Base-by-base conservation (phyloP, 495 filamentous ascomycete genomes). In the Hyphodiscus hymeniophilus region DNA sequence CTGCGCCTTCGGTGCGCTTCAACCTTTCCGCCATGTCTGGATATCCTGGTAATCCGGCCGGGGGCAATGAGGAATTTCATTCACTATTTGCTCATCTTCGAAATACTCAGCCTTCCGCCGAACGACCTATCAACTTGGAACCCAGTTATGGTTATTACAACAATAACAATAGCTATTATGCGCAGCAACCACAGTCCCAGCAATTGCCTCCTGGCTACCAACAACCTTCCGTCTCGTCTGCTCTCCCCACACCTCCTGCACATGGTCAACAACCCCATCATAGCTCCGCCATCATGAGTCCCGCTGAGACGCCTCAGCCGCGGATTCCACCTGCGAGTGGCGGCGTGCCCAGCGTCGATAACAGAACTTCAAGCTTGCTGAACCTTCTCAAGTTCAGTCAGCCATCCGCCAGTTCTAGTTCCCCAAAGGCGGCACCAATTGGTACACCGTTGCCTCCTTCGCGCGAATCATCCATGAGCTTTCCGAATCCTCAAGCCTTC, bases 371-470 rank as follows among this genome's bases (percentile, higher is more conserved):
- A 38, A 87, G 82, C 59, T 67, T 98, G 53, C 72, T 98, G 60
- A 92, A 84, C 58, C 75, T 98, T 33, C 75, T 98, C 41, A 89
- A 89, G 66, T 95, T 89, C 66, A 87, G 77, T 55, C 76, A 85
- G 42, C 70, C 77, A 17, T 55, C 68, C 17, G 56, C 64, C 49
- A 51, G 42, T 13, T 57, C 60, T 13, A 46, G 16, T 18, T 43
- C 41, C 17, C 23, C 41, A 1, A 43, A 28, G 23, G 20, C 47
- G 23, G 35, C 38, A 2, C 58, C 54, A 18, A 52, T 54, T 35
- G 48, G 50, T 13, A 54, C 50, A n/a, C 49, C 50, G 23, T 17
- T 46, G 2, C 38, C 52, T 36, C 48, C 35, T 10, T 55, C 54
- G 3, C 49, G 56, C 23, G 49, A 59, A 15, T 5, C 41, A 7